phyloP scores from a whole-genome alignment of 139 green algal species.

The Nannochloris sp. region DNA sequence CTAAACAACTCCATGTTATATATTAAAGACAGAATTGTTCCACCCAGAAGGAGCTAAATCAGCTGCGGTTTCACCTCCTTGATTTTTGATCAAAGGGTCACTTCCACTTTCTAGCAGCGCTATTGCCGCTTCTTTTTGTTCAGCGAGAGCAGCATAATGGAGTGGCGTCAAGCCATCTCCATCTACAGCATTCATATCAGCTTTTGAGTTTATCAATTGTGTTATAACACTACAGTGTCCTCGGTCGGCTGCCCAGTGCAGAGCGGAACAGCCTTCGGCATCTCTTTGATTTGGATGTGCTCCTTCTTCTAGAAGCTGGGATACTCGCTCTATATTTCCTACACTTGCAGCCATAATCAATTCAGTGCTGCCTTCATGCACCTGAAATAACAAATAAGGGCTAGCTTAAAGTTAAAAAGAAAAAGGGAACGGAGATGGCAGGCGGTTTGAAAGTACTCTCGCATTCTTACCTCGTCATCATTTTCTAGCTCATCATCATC shows the following conservation, averaged over 20 bases:
- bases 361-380: not conserved
- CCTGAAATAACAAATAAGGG: not conserved
- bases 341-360: constrained; percentile 16
- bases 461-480: no score
- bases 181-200: constrained; percentile 31
- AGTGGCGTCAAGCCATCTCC: constrained; percentile 43
- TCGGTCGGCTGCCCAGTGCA: constrained; percentile 22
- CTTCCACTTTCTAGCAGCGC: constrained; percentile 17
- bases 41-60: not conserved
- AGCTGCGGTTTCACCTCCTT: not conserved
- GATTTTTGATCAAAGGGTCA: constrained; percentile 11
- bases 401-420: no score
- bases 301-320: not conserved
- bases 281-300: not conserved
- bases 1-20: not conserved
- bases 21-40: no score
- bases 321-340: constrained; percentile 9
- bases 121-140: constrained; percentile 9
- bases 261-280: constrained; percentile 10
- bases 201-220: not conserved
- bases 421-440: no score
- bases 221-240: not conserved
- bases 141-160: constrained; percentile 49
- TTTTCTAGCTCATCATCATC: not conserved
- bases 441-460: no score